These are phyloP conservation scores for Periconia macrospinosa DNA, from an alignment of 2,329 filamentous ascomycete species.

Conservation along the genomic window DNA sequence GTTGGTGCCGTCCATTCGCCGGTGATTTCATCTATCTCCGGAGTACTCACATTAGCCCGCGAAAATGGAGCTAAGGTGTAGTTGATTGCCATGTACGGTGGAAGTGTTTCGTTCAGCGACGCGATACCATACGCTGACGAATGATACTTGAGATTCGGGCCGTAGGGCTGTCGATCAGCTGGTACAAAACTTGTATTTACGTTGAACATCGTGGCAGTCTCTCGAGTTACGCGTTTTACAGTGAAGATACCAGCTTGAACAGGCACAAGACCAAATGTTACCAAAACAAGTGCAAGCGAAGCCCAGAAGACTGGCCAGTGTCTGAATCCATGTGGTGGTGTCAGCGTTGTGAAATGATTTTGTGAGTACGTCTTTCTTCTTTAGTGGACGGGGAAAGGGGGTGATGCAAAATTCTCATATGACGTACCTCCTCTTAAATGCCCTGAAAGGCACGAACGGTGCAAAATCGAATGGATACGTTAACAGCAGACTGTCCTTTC, in stretches of 20 bases:
- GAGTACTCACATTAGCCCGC: constrained; percentile 13
- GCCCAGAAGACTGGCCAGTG: constrained; percentile 59
- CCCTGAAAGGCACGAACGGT: constrained; percentile 47
- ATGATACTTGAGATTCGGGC: constrained; percentile 43
- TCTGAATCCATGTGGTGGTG: constrained; percentile 27
- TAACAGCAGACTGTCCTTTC: constrained; percentile 53
- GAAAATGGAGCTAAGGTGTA: constrained; percentile 51
- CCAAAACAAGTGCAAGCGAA: constrained; percentile 52
- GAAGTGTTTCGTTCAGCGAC: constrained; percentile 51
- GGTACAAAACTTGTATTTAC: constrained; percentile 30
- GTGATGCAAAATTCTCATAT: not conserved
- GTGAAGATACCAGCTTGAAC: constrained; percentile 59
- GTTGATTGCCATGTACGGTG: constrained; percentile 48
- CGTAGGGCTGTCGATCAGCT: constrained; percentile 26
- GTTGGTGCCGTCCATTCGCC: constrained; percentile 31
- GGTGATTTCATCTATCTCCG: not conserved
- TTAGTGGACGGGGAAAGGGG: not conserved
- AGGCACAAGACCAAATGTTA: constrained; percentile 60
- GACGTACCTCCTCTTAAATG: constrained; percentile 35
- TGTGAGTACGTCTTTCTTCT: too few relatives aligned
- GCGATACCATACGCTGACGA: constrained; percentile 52
- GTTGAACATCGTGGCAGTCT: constrained; percentile 1
- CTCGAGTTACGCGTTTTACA: constrained; percentile 31
- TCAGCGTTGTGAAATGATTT: not conserved
- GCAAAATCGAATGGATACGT: constrained; percentile 58